Conservation (phyloP, 2,329 filamentous ascomycete species). For the Zopfia rhizophila region DNA sequence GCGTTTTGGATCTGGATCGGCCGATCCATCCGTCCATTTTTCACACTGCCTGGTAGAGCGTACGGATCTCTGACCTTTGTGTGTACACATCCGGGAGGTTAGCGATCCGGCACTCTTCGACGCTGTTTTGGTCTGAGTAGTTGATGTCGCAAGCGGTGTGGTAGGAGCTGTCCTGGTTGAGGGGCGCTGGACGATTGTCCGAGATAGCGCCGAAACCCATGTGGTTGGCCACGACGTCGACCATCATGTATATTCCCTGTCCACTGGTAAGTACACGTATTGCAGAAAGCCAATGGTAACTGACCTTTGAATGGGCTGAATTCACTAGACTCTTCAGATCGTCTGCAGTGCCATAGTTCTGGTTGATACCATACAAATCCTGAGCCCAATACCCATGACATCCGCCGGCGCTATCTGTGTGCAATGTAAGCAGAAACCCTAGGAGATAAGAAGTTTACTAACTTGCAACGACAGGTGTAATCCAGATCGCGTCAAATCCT, state of each 20-base stretch:
- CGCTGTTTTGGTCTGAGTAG: constrained; percentile 42
- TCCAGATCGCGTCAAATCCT: constrained; percentile 63
- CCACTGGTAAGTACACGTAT: constrained; percentile 11
- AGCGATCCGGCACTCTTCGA: constrained; percentile 45
- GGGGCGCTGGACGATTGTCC: constrained; percentile 38
- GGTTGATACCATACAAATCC: constrained; percentile 60
- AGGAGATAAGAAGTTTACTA: constrained; percentile 10
- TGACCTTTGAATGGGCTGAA: constrained; percentile 59
- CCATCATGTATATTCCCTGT: constrained; percentile 59
- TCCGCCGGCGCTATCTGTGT: constrained; percentile 54
- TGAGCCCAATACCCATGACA: constrained; percentile 64
- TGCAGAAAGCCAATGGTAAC: neutral
- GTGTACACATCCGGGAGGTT: constrained; percentile 44
- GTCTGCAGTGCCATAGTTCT: constrained; percentile 59
- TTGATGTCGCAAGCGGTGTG: constrained; percentile 40
- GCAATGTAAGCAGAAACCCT: constrained; percentile 26
- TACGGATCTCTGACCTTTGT: constrained; percentile 32
- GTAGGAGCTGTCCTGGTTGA: constrained; percentile 40
- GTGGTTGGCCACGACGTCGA: constrained; percentile 64
- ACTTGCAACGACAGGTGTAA: constrained; percentile 52
- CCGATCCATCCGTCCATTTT: too few relatives aligned
- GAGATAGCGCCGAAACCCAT: constrained; percentile 42
- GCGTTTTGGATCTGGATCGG: too few relatives aligned
- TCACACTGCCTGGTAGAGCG: constrained; percentile 35
- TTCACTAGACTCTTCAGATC: constrained; percentile 59